Evolutionary conservation across 441 rosid genomes (phyloP), one percentile per base, ranked within the genome.

Genomic region (Bruguiera hainesii): DNA sequence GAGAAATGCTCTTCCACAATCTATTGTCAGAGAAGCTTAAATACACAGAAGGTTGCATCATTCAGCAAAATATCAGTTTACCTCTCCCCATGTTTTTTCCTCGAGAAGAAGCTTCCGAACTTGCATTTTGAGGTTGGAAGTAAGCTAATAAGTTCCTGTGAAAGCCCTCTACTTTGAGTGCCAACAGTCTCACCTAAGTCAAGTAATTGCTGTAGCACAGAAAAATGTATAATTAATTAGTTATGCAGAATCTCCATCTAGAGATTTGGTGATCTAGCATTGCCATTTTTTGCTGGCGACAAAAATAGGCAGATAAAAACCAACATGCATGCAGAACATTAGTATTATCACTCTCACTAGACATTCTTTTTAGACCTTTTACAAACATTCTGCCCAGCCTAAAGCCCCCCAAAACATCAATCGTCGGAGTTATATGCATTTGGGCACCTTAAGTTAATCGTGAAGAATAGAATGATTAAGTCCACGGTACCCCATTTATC

Each of bases 131-230:
- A 83, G 67, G 81, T 74, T 46, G 94, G 94, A 61, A 88, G 90
- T 76, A 73, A 60, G 56, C 82, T 67, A 42, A 88, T 85, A 52
- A 75, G 79, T 66, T 88, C 90, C 65, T 81, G 81, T 25, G 90
- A 74, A 35, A 88, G 89, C 56, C 93, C 93, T 73, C 86, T 78
- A 68, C 76, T 88, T 74, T 85, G 84, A 61, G 85, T 79, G 67
- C 93, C 90, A 11, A 85, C 89, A 31, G 89, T 51, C 78, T 88
- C 90, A 11, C 94, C 94, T 37, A 88, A 71, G 81, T 88, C 87
- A 33, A 88, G 81, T 70, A 88, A 81, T 78, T 88, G 91, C 94
- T 88, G 81, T 7, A 56, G 57, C 53, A 69, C 49, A 68, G 48
- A 71, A 50, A 64, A 30, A 48, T 55, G 28, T 10, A 15, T 25